Percentiles rank a stretch among this genome's conserved stretches.
Conservation (phyloP, 148 eudicot species). For the Salicornia ramosissima region DNA sequence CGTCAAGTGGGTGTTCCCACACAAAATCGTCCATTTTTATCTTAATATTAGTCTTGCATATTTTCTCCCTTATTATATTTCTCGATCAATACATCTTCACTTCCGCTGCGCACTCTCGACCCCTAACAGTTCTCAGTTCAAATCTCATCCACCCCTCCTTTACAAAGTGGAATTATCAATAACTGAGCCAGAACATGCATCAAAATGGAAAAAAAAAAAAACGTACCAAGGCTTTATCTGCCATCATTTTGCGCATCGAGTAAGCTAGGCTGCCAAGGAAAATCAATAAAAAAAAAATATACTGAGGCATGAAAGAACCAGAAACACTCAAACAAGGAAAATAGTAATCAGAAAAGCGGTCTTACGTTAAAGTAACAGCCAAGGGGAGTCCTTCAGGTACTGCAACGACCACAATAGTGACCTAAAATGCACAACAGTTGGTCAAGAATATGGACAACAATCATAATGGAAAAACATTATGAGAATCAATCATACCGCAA, state of each 20-base stretch:
- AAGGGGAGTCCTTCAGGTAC: constrained; percentile 96
- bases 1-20: no score
- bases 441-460: constrained; percentile 12
- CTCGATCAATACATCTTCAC: no score
- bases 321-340: neutral
- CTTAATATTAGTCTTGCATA: no score
- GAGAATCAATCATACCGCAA: constrained; percentile 55
- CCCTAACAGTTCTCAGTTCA: no score
- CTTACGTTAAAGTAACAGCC: constrained; percentile 93
- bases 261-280: constrained; percentile 68
- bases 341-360: constrained; percentile 1
- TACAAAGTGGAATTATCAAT: no score
- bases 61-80: no score
- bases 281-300: constrained; percentile 8
- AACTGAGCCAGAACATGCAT: no score
- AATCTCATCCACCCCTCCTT: no score
- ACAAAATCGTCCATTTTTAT: no score
- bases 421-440: constrained; percentile 42
- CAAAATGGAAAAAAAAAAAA: neutral
- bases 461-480: neutral
- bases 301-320: constrained; percentile 4
- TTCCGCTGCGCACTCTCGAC: no score
- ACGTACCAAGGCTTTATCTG: constrained; percentile 86
- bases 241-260: constrained; percentile 99
- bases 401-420: constrained; percentile 94